These are phyloP conservation scores for Pleurotus eryngii DNA, from an alignment of 768 basidiomycete genomes.

Conservation along the genomic window DNA sequence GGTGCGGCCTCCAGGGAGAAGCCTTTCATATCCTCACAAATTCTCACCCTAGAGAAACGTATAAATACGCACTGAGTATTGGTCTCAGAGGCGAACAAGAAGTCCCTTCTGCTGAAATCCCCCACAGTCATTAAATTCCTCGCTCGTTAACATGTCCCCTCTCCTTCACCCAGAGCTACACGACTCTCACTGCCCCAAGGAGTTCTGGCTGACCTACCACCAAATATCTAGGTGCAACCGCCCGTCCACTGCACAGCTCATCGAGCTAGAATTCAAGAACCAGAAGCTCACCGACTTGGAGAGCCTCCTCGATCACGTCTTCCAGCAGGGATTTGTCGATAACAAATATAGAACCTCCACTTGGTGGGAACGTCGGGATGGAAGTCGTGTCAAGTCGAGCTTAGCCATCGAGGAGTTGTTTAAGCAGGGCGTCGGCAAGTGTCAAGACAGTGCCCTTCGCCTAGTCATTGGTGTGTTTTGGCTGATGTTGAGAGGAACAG, in stretches of 20 bases:
- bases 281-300: constrained; percentile 41
- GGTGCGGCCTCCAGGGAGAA: background rate
- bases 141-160: background rate
- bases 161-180: background rate
- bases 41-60: background rate
- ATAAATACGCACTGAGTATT: background rate
- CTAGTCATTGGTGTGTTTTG: constrained; percentile 41
- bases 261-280: constrained; percentile 41
- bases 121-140: background rate
- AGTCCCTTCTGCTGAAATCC: background rate
- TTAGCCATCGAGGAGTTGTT: constrained; percentile 32
- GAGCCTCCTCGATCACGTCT: constrained; percentile 41
- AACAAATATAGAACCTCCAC: constrained; percentile 36
- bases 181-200: constrained; percentile 18
- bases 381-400: constrained; percentile 32
- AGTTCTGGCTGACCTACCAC: constrained; percentile 49
- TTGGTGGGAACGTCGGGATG: constrained; percentile 43
- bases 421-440: constrained; percentile 35
- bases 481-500: background rate
- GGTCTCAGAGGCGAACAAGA: background rate
- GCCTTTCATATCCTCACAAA: background rate
- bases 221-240: constrained; percentile 40
- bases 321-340: constrained; percentile 37
- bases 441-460: constrained; percentile 40
- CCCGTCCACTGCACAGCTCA: constrained; percentile 41